Conservation (phyloP, 768 basidiomycete genomes). For the Gymnopilus dilepis region DNA sequence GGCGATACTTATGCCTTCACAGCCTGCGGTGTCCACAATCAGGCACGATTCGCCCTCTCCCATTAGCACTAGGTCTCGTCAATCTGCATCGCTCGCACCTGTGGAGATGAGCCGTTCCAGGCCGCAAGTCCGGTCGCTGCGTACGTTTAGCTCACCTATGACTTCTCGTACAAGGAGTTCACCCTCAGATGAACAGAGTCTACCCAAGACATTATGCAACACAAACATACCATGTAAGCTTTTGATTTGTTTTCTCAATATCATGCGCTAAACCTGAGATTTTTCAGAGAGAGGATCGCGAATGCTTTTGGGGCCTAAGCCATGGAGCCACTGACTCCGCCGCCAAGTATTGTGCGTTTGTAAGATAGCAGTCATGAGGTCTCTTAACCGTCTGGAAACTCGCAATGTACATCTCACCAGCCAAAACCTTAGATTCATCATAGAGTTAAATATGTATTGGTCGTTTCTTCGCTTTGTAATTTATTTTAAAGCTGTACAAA, state of each 20-base stretch:
- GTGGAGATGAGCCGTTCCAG: neutral
- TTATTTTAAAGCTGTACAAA: neutral
- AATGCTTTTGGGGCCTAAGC: slow-evolving; percentile 33
- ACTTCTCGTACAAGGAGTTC: too few relatives aligned
- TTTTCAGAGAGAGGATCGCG: slow-evolving; percentile 37
- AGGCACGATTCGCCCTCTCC: neutral
- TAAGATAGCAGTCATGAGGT: neutral
- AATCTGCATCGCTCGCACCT: neutral
- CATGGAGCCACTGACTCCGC: too few relatives aligned
- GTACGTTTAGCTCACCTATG: neutral
- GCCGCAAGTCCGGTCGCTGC: slow-evolving; percentile 6
- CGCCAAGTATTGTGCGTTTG: neutral
- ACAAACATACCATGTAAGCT: slow-evolving; percentile 36
- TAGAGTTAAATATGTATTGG: neutral
- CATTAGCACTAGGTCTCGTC: neutral
- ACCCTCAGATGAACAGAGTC: slow-evolving; percentile 5
- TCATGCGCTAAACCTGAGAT: too few relatives aligned
- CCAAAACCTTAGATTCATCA: neutral
- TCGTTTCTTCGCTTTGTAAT: neutral
- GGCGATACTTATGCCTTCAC: neutral
- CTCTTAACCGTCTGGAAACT: too few relatives aligned
- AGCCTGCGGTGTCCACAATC: neutral
- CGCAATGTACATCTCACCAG: neutral
- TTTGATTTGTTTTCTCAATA: neutral
- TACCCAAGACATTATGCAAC: slow-evolving; percentile 20